Percentiles rank a stretch among this genome's conserved stretches.
Conservation (phyloP, 1,139 yeast species). For the Wickerhamomyces sp. region DNA sequence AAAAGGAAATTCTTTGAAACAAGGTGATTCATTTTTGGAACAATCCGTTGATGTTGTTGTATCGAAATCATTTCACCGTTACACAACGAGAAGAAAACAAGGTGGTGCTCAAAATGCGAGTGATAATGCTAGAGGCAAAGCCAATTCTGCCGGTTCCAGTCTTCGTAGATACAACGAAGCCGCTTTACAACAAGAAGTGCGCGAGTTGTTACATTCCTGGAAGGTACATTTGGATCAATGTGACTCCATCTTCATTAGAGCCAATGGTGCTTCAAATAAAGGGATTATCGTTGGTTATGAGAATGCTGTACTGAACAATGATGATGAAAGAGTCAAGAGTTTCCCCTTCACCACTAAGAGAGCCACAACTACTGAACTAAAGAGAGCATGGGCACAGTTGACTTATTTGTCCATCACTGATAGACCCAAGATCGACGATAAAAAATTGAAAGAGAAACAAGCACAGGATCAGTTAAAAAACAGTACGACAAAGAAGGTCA, state of each 20-base stretch:
- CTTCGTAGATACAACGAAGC: conserved; percentile 87
- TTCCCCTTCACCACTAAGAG: conserved; percentile 89
- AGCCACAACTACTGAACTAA: conserved; percentile 80
- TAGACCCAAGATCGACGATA: conserved; percentile 40
- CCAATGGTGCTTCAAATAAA: conserved; percentile 69
- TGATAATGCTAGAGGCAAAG: conserved; percentile 91
- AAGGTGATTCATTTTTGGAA: conserved; percentile 40
- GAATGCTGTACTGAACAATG: conserved; percentile 40
- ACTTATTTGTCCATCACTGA: conserved; percentile 53
- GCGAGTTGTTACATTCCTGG: conserved; percentile 68
- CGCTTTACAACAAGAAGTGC: conserved; percentile 72
- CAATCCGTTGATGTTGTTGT: conserved; percentile 62
- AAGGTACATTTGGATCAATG: conserved; percentile 50
- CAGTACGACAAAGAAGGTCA: conserved; percentile 13
- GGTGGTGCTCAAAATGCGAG: conserved; percentile 96
- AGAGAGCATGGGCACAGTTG: conserved; percentile 78
- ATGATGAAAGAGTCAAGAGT: conserved; percentile 54
- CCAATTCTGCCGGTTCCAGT: conserved; percentile 92
- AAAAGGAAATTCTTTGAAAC: conserved; percentile 41
- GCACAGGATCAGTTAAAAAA: conserved; percentile 26
- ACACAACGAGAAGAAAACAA: conserved; percentile 94
- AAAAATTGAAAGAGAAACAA: conserved; percentile 16
- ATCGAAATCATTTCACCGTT: conserved; percentile 88
- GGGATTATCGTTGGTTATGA: conserved; percentile 65
- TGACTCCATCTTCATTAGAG: conserved; percentile 72